Percentiles rank a stretch among this genome's conserved stretches.
Conservation (phyloP, 148 eudicot species). For the Rheum nobile region DNA sequence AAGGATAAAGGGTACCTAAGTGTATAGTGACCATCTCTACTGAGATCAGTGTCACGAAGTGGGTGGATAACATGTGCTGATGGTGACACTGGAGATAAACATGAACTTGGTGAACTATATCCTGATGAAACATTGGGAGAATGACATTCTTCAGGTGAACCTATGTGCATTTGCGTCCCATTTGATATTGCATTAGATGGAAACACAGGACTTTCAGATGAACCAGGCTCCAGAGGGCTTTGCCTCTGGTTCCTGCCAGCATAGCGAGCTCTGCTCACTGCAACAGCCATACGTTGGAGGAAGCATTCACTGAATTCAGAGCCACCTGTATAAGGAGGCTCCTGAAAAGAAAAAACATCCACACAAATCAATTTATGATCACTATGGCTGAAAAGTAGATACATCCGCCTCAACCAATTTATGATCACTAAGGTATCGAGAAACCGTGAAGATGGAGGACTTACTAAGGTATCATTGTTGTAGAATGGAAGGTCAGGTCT, state of each 20-base stretch:
- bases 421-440: neutral
- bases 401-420: neutral
- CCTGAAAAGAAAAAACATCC: constrained; percentile 25
- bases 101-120: constrained; percentile 6
- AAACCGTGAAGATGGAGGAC: constrained; percentile 6
- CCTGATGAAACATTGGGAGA: constrained; percentile 22
- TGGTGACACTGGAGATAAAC: neutral
- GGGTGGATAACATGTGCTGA: neutral
- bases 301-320: constrained; percentile 55
- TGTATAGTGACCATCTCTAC: constrained; percentile 16
- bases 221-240: constrained; percentile 22
- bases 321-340: constrained; percentile 29
- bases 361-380: neutral
- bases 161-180: constrained; percentile 16
- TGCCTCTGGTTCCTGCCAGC: constrained; percentile 31
- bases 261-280: constrained; percentile 40
- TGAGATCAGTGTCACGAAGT: neutral
- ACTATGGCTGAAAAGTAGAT: constrained; percentile 19
- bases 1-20: constrained; percentile 22
- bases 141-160: constrained; percentile 30
- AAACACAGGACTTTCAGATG: constrained; percentile 30
- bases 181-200: constrained; percentile 14
- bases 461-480: constrained; percentile 23
- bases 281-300: constrained; percentile 49
- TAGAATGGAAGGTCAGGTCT: constrained; percentile 6